A percentile compares a stretch with the other conserved stretches of the same genome.
Evolutionary conservation across 2,329 filamentous ascomycete species (phyloP).

Genomic region (Westerdykella sp.): DNA sequence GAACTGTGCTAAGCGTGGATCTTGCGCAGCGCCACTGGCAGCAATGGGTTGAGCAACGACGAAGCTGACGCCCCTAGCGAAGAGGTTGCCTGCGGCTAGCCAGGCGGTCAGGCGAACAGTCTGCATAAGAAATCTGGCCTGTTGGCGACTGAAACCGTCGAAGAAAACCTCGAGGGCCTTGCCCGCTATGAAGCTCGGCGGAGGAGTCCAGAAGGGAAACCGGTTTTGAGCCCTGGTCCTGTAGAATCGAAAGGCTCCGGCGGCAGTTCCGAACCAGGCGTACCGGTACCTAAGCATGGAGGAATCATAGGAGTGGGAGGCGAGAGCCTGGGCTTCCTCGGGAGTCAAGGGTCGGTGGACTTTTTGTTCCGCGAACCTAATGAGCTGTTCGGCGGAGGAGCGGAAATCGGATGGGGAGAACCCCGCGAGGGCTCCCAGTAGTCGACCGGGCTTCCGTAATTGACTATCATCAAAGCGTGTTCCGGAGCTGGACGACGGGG

Average conservation of each 20-base stretch:
- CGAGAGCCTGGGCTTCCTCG: slow-evolving; percentile 41
- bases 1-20: slow-evolving; percentile 39
- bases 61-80: slow-evolving; percentile 31
- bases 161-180: slow-evolving; percentile 36
- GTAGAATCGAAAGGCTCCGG: slow-evolving; percentile 32
- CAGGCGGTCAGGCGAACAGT: slow-evolving; percentile 12
- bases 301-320: slow-evolving; percentile 36
- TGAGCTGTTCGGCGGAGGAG: slow-evolving; percentile 26
- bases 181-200: slow-evolving; percentile 25
- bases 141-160: slow-evolving; percentile 29
- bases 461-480: slow-evolving; percentile 32
- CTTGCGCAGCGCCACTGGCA: slow-evolving; percentile 30
- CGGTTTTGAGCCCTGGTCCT: slow-evolving; percentile 29
- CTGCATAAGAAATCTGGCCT: slow-evolving; percentile 14
- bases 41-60: slow-evolving; percentile 29
- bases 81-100: slow-evolving; percentile 5
- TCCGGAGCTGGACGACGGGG: not conserved
- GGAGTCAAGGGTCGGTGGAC: slow-evolving; percentile 35
- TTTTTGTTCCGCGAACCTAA: slow-evolving; percentile 29
- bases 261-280: slow-evolving; percentile 26
- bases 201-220: slow-evolving; percentile 41
- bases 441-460: slow-evolving; percentile 34
- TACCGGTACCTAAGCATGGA: slow-evolving; percentile 37
- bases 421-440: slow-evolving; percentile 27
- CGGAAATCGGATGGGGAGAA: slow-evolving; percentile 21